These are phyloP conservation scores for Skeletonema menzelii DNA, from an alignment of 108 stramenopile species.

Conservation along the genomic window DNA sequence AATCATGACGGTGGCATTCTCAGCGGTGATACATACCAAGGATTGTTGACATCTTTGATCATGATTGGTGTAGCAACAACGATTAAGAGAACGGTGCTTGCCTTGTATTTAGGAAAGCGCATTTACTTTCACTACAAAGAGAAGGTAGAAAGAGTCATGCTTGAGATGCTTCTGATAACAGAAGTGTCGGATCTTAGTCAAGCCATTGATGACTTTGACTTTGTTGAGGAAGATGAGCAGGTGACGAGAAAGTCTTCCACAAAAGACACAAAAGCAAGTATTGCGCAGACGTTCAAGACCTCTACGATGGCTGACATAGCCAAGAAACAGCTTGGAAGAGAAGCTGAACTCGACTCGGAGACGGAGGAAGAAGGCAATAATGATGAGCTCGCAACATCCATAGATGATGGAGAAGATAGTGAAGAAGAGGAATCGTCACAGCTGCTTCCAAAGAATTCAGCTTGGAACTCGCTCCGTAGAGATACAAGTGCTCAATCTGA, in stretches of 20 bases:
- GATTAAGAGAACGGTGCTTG: constrained; percentile 65
- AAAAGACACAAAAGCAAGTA: constrained; percentile 3
- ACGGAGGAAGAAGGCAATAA: neutral
- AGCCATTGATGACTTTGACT: constrained; percentile 36
- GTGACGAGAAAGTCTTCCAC: neutral
- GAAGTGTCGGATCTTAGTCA: constrained; percentile 70
- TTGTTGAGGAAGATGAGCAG: constrained; percentile 4
- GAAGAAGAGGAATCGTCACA: neutral
- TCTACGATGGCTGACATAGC: constrained; percentile 40
- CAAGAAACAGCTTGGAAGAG: neutral
- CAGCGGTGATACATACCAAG: constrained; percentile 53
- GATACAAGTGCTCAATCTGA: neutral
- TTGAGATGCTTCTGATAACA: constrained; percentile 53
- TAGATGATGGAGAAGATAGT: neutral
- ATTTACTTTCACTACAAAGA: constrained; percentile 30
- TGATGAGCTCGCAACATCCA: too few species aligned
- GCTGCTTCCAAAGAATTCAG: neutral
- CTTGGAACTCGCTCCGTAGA: constrained; percentile 36
- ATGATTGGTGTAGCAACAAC: constrained; percentile 60
- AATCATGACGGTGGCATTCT: constrained; percentile 59
- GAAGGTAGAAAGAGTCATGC: constrained; percentile 51
- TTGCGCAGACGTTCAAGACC: constrained; percentile 11
- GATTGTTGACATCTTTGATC: constrained; percentile 59
- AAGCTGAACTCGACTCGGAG: too few species aligned
- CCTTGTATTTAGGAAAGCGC: constrained; percentile 50